Percentiles rank a stretch among this genome's conserved stretches.
phyloP scores from a whole-genome alignment of 23 red algal genomes.

The Gracilaria gracilis region DNA sequence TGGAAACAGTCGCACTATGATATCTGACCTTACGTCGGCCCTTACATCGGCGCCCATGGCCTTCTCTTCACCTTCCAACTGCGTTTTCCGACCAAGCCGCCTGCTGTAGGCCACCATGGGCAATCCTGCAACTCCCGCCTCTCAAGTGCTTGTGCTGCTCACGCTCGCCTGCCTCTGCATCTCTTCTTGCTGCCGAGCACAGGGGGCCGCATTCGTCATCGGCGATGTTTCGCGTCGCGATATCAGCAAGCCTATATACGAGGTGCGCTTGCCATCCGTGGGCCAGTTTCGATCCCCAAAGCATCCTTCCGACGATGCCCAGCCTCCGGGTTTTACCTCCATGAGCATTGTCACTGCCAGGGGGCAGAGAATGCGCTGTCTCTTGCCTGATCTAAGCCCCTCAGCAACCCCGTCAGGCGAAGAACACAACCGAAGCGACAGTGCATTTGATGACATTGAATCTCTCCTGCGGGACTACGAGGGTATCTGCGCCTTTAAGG shows the following conservation, averaged over 20 bases:
- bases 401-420: conserved; percentile 3
- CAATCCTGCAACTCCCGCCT: background rate
- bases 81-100: background rate
- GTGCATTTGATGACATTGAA: conserved; percentile 73
- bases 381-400: conserved; percentile 42
- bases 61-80: background rate
- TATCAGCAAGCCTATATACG: conserved; percentile 37
- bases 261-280: conserved; percentile 32
- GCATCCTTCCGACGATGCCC: background rate
- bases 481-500: conserved; percentile 49
- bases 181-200: background rate
- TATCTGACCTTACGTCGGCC: no score
- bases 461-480: conserved; percentile 49
- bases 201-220: conserved; percentile 11
- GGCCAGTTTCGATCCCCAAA: conserved; percentile 9
- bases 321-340: conserved; percentile 21
- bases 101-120: background rate
- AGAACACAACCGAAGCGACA: background rate
- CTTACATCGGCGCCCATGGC: no score
- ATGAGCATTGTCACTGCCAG: conserved; percentile 60
- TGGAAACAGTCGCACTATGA: no score
- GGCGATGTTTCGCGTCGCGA: conserved; percentile 64
- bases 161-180: background rate
- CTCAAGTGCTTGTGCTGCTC: background rate
- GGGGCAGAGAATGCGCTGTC: conserved; percentile 68